These are phyloP conservation scores for Neurospora sp. DNA, from an alignment of 495 filamentous ascomycete species.

Conservation along the genomic window DNA sequence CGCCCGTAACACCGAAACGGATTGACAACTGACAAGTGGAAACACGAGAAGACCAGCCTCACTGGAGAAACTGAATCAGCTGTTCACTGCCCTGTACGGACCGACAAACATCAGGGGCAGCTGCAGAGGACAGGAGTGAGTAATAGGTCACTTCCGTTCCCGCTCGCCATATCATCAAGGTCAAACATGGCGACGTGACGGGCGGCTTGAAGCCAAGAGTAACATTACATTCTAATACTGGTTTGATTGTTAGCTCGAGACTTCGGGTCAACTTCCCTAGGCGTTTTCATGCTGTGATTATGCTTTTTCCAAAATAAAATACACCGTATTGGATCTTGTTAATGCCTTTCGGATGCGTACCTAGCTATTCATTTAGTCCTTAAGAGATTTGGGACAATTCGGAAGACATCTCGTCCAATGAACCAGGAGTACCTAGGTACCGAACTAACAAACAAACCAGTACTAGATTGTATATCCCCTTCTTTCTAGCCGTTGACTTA, in stretches of 20 bases:
- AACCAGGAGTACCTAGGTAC: no score
- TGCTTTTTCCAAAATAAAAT: no score
- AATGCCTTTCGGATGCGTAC: no score
- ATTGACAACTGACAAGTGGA: background rate
- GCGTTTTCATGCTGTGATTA: no score
- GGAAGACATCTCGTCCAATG: no score
- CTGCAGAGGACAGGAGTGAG: background rate
- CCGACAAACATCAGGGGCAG: background rate
- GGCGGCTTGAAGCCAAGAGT: background rate
- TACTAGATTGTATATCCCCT: background rate
- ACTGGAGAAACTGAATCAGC: background rate
- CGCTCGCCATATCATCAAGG: background rate
- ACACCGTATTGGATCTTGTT: no score
- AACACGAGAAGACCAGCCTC: background rate
- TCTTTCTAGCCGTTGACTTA: background rate
- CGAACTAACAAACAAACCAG: no score
- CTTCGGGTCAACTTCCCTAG: no score
- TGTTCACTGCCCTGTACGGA: background rate
- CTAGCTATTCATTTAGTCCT: no score
- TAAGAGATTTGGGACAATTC: no score
- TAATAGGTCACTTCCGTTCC: background rate
- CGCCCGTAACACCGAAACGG: background rate
- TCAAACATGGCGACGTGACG: background rate
- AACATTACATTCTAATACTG: background rate
- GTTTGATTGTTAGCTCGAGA: no score